These are phyloP conservation scores for Rhodotorula diobovata DNA, from an alignment of 768 basidiomycete genomes.

Conservation along the genomic window DNA sequence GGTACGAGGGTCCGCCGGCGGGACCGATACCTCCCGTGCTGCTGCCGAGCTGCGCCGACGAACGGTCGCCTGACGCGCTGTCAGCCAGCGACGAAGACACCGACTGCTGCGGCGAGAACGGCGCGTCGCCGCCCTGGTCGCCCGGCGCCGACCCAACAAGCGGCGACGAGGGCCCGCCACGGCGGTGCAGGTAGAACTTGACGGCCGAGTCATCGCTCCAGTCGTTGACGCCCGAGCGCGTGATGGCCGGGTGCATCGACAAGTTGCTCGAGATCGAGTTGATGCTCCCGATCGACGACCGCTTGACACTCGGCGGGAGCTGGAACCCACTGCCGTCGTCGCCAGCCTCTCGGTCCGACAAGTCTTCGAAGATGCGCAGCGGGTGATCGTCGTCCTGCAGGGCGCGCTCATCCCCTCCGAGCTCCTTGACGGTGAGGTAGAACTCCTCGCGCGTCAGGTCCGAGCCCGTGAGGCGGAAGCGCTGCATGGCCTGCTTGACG, in stretches of 20 bases:
- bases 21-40: conserved; percentile 47
- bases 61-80: neutral
- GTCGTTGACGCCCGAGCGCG: conserved; percentile 90
- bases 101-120: neutral
- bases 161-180: conserved; percentile 32
- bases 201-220: conserved; percentile 95
- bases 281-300: conserved; percentile 88
- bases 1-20: conserved; percentile 68
- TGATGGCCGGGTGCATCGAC: conserved; percentile 75
- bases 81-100: neutral
- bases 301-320: conserved; percentile 68
- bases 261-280: conserved; percentile 88
- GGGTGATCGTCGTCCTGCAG: conserved; percentile 66
- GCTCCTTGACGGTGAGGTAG: conserved; percentile 86
- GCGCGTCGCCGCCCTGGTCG: conserved; percentile 15
- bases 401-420: conserved; percentile 74
- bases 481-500: conserved; percentile 84
- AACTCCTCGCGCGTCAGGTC: conserved; percentile 57
- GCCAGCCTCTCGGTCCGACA: conserved; percentile 61
- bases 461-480: conserved; percentile 63
- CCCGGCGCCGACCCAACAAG: neutral
- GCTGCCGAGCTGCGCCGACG: neutral
- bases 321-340: conserved; percentile 34
- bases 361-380: conserved; percentile 78
- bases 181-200: conserved; percentile 88